Evolutionary conservation across 78 protist species (phyloP).

Genomic region (Acrasis kona): DNA sequence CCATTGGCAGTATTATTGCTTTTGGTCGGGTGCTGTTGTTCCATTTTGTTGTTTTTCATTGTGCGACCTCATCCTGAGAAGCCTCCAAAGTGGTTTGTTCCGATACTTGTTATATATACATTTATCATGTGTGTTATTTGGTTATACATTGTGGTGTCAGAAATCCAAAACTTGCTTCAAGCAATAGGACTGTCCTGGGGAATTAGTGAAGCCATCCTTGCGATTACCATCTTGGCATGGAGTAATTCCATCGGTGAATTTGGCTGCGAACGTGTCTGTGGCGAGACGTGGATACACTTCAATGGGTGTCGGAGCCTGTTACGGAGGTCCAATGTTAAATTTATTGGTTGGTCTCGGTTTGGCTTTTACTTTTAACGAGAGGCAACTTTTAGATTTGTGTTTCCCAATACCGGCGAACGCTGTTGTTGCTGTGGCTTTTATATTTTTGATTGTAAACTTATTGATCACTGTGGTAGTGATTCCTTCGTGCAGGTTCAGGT

Average conservation of each 20-base stretch:
- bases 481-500: neutral
- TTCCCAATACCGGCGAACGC: neutral
- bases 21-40: too few relatives aligned
- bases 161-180: neutral
- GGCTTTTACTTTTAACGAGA: conserved; percentile 2
- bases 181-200: neutral
- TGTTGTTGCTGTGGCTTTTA: neutral
- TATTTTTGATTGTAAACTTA: neutral
- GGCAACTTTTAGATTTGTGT: neutral
- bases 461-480: neutral
- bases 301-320: conserved; percentile 24
- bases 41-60: too few relatives aligned
- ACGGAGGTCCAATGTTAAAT: conserved; percentile 20
- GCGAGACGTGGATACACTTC: conserved; percentile 14
- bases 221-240: neutral
- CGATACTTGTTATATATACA: too few relatives aligned
- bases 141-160: too few relatives aligned
- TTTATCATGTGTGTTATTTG: too few relatives aligned
- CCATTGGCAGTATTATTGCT: too few relatives aligned
- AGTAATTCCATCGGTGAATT: conserved; percentile 15
- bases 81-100: neutral
- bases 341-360: conserved; percentile 1
- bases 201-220: neutral
- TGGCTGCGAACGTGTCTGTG: conserved; percentile 6
- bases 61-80: too few relatives aligned